phyloP scores from a whole-genome alignment of 495 filamentous ascomycete genomes.

The Penicillium arizonense region DNA sequence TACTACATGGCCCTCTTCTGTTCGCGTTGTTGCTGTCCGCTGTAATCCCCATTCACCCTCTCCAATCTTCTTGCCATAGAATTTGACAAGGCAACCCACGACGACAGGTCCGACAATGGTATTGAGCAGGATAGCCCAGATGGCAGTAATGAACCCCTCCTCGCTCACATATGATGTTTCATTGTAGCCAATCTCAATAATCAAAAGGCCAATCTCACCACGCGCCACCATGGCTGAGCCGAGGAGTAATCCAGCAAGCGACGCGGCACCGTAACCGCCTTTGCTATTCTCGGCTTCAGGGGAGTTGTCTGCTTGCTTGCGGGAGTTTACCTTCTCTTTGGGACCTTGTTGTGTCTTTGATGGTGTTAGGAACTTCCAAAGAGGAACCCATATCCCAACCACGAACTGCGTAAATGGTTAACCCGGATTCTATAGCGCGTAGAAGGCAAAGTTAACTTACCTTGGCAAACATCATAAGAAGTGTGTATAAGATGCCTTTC shows the following conservation, averaged over 20 bases:
- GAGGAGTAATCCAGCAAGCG: conserved; percentile 52
- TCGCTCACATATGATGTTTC: conserved; percentile 30
- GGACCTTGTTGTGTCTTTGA: too few relatives aligned
- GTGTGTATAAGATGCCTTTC: conserved; percentile 65
- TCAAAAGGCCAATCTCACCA: conserved; percentile 76
- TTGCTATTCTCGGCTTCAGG: neutral
- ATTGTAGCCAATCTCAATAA: conserved; percentile 62
- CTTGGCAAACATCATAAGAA: conserved; percentile 68
- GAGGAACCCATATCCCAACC: conserved; percentile 31
- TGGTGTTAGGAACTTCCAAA: conserved; percentile 12
- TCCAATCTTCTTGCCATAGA: conserved; percentile 19
- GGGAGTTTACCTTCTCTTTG: too few relatives aligned
- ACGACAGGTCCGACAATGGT: conserved; percentile 68
- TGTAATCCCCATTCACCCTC: conserved; percentile 31
- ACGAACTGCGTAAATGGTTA: conserved; percentile 17
- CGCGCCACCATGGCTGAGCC: conserved; percentile 67
- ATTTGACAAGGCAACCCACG: conserved; percentile 58
- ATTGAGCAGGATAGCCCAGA: conserved; percentile 73
- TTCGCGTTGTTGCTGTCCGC: neutral
- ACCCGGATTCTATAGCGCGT: too few relatives aligned
- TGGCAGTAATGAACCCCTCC: conserved; percentile 58
- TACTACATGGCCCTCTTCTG: too few relatives aligned
- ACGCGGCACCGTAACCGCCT: conserved; percentile 16
- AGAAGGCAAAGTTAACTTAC: conserved; percentile 13
- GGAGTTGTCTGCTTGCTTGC: neutral